Conservation (phyloP, 768 basidiomycete species). For the Tylopilus rubrobrunneus region DNA sequence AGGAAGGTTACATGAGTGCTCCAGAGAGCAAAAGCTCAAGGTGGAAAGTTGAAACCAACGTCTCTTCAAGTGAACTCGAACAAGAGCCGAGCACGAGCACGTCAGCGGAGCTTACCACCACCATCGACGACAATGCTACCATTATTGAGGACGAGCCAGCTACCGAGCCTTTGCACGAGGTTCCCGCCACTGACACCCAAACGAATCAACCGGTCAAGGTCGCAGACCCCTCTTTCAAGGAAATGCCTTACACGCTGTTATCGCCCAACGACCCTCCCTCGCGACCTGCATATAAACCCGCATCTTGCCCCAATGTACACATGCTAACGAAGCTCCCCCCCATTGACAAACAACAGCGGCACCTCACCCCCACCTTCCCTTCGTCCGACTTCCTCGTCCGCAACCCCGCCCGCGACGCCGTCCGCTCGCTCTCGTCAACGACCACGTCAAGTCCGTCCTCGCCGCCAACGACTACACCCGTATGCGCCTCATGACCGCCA, state of each 20-base stretch:
- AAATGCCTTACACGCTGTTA: constrained; percentile 89
- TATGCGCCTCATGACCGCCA: constrained; percentile 86
- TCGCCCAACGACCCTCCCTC: constrained; percentile 65
- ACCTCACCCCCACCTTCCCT: constrained; percentile 70
- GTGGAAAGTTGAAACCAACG: too few relatives aligned
- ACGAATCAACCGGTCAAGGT: constrained; percentile 11
- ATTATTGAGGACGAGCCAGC: constrained; percentile 1
- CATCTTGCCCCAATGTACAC: too few relatives aligned
- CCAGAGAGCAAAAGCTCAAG: too few relatives aligned
- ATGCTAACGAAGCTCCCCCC: too few relatives aligned
- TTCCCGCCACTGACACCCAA: not conserved
- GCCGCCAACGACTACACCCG: constrained; percentile 77
- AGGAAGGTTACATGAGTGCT: too few relatives aligned
- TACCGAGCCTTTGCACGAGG: not conserved
- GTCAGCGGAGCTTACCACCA: not conserved
- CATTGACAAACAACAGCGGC: constrained; percentile 60
- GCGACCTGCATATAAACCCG: constrained; percentile 72
- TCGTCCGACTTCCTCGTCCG: constrained; percentile 77
- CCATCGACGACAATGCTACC: constrained; percentile 1
- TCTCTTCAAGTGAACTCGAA: constrained; percentile 3
- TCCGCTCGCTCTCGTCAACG: constrained; percentile 82
- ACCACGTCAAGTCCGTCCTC: constrained; percentile 78
- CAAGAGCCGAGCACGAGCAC: constrained; percentile 3
- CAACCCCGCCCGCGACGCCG: constrained; percentile 68
- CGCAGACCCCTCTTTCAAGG: constrained; percentile 58